These are phyloP conservation scores for Serendipita vermifera DNA, from an alignment of 768 basidiomycete species.

Conservation along the genomic window DNA sequence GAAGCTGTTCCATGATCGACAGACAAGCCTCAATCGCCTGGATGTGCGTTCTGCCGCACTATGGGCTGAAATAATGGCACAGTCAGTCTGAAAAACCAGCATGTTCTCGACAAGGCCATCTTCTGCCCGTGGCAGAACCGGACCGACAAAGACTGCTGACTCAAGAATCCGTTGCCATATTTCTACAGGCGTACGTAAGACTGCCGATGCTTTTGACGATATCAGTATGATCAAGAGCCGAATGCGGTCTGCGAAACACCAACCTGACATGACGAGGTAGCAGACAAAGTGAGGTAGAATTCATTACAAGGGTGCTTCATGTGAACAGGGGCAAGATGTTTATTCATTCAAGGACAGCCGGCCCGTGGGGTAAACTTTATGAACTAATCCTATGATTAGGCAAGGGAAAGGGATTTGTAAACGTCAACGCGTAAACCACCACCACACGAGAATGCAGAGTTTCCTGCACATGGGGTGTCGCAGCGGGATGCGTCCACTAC, in stretches of 20 bases:
- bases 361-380: too few species aligned
- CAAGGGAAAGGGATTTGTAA: background rate
- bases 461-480: conserved; percentile 9
- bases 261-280: too few species aligned
- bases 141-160: background rate
- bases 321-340: too few species aligned
- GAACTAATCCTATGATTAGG: too few species aligned
- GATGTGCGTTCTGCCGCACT: background rate
- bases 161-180: background rate
- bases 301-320: too few species aligned
- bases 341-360: too few species aligned
- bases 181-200: too few species aligned
- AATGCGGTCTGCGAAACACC: too few species aligned
- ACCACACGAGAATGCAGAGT: conserved; percentile 6
- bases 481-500: conserved; percentile 1
- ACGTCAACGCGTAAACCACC: conserved; percentile 4
- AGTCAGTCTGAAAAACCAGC: background rate
- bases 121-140: background rate
- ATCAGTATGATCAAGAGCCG: too few species aligned
- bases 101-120: background rate
- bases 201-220: too few species aligned
- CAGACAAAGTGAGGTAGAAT: too few species aligned
- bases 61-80: background rate
- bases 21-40: background rate
- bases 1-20: background rate